Evolutionary conservation across 2,329 filamentous ascomycete species (phyloP).

Genomic region (Trichoderma endophyticum): DNA sequence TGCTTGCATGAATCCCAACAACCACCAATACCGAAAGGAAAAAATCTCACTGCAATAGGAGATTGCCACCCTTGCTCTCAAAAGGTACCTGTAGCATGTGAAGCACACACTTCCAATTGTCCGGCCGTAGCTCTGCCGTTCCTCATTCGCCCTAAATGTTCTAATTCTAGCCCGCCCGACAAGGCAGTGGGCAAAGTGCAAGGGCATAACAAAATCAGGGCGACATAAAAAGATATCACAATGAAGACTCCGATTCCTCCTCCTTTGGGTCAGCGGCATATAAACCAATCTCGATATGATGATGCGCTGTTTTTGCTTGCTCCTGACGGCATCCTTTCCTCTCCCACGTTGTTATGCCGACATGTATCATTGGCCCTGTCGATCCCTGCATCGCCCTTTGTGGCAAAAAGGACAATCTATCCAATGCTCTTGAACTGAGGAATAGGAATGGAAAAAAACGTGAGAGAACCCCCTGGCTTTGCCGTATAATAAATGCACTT

Average conservation of each 20-base stretch:
- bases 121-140: background rate
- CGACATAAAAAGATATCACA: background rate
- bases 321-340: background rate
- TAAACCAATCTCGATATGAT: background rate
- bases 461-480: background rate
- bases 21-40: background rate
- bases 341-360: constrained; percentile 15
- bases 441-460: background rate
- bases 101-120: background rate
- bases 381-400: constrained; percentile 14
- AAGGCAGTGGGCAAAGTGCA: background rate
- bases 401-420: background rate
- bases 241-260: background rate
- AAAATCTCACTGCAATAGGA: background rate
- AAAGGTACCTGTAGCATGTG: background rate
- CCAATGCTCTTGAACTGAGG: background rate
- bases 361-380: constrained; percentile 18
- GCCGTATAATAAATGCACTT: background rate
- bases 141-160: background rate
- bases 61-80: background rate
- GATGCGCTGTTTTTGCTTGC: background rate
- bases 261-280: background rate
- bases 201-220: background rate
- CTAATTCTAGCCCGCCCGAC: background rate
- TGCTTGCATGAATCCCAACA: constrained; percentile 7